Conservation (phyloP, 192 early-diverging fungal genomes). For the Coemansia sp. region DNA sequence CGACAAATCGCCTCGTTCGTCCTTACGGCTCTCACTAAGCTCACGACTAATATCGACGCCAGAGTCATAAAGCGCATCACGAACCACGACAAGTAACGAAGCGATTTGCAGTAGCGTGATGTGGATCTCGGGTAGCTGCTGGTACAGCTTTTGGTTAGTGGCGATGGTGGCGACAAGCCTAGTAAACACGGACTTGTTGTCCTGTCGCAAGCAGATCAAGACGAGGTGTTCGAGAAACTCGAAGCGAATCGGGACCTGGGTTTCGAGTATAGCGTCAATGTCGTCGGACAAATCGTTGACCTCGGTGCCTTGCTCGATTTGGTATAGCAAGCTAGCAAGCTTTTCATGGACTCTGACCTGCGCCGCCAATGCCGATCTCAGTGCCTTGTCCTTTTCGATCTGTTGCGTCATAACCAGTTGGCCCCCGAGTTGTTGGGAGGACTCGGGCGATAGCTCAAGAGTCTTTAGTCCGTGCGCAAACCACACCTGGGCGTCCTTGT, state of each 20-base stretch:
- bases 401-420: constrained; percentile 20
- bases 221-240: constrained; percentile 44
- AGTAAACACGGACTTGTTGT: constrained; percentile 23
- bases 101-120: constrained; percentile 36
- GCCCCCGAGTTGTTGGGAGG: neutral
- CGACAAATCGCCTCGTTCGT: neutral
- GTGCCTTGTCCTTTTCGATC: constrained; percentile 35
- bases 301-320: constrained; percentile 13
- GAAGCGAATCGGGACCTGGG: constrained; percentile 32
- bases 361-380: constrained; percentile 12
- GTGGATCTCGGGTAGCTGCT: constrained; percentile 46
- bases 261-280: constrained; percentile 25
- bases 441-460: neutral
- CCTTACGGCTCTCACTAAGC: neutral
- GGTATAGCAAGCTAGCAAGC: constrained; percentile 23
- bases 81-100: constrained; percentile 30
- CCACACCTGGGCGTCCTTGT: constrained; percentile 31
- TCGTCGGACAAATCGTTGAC: constrained; percentile 13
- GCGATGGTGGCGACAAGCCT: constrained; percentile 26
- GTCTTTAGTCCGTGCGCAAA: constrained; percentile 22
- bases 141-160: constrained; percentile 37
- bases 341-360: constrained; percentile 28
- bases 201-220: constrained; percentile 25
- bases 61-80: constrained; percentile 21
- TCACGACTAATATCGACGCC: constrained; percentile 20